phyloP scores from a whole-genome alignment of 1,139 yeast genomes.

The Suhomyces wounanorum region DNA sequence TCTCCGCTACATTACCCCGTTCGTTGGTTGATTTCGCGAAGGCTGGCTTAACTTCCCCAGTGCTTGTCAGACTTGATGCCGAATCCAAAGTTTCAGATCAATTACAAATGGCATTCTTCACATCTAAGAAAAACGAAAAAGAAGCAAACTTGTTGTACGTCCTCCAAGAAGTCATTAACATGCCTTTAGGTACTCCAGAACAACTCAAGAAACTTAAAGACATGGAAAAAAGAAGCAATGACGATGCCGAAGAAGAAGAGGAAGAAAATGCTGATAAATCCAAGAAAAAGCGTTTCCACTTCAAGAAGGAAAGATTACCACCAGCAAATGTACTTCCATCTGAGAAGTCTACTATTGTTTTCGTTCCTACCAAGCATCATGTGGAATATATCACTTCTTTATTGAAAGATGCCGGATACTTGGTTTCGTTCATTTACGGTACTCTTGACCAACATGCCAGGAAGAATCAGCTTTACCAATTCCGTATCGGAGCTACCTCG shows the following conservation, averaged over 20 bases:
- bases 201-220: conserved; percentile 55
- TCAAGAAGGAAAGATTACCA: conserved; percentile 63
- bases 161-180: conserved; percentile 79
- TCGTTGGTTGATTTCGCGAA: conserved; percentile 94
- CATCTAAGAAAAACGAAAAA: conserved; percentile 81
- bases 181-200: conserved; percentile 77
- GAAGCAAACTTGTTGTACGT: conserved; percentile 82
- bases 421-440: conserved; percentile 89
- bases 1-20: conserved; percentile 93
- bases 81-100: conserved; percentile 89
- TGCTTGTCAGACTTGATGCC: conserved; percentile 86
- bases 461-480: conserved; percentile 81
- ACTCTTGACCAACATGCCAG: conserved; percentile 94
- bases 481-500: conserved; percentile 80
- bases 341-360: conserved; percentile 76
- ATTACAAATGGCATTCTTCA: conserved; percentile 84
- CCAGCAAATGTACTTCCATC: conserved; percentile 84
- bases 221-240: conserved; percentile 47
- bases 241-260: conserved; percentile 52
- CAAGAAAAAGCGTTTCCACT: conserved; percentile 39
- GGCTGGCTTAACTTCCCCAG: conserved; percentile 92
- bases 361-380: conserved; percentile 97
- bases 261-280: conserved; percentile 34
- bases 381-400: conserved; percentile 83
- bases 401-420: conserved; percentile 76